Evolutionary conservation across 257 asterid genomes (phyloP).

Genomic region (Nemophila menziesii): DNA sequence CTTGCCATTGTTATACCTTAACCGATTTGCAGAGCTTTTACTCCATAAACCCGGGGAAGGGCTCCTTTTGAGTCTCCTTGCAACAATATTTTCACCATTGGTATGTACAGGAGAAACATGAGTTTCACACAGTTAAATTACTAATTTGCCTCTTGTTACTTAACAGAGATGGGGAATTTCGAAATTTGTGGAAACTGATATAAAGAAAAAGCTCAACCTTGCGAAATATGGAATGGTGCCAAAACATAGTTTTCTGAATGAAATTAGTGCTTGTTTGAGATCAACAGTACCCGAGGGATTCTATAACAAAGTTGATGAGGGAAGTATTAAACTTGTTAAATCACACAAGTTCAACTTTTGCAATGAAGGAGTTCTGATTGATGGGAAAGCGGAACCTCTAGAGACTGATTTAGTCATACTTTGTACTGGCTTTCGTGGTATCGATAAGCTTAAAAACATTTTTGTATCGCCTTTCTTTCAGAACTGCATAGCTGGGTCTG

Average conservation of each 20-base stretch:
- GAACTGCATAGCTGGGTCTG: constrained; percentile 15
- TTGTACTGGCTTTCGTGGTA: constrained; percentile 39
- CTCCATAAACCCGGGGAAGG: constrained; percentile 42
- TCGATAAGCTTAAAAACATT: constrained; percentile 24
- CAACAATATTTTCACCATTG: constrained; percentile 34
- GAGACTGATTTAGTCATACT: constrained; percentile 31
- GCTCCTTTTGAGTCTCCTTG: constrained; percentile 26
- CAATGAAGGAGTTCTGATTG: constrained; percentile 26
- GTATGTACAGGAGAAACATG: constrained; percentile 8
- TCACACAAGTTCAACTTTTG: constrained; percentile 22
- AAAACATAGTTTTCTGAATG: constrained; percentile 24
- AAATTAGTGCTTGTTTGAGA: constrained; percentile 19
- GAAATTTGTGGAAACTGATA: constrained; percentile 27
- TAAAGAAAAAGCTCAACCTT: constrained; percentile 23
- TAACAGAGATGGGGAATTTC: constrained; percentile 39
- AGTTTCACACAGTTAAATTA: neutral
- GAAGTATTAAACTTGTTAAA: constrained; percentile 35
- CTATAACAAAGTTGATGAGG: constrained; percentile 34
- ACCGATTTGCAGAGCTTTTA: constrained; percentile 35
- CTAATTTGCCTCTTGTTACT: neutral
- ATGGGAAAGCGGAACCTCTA: constrained; percentile 12
- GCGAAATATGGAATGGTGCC: constrained; percentile 29
- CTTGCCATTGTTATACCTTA: constrained; percentile 18
- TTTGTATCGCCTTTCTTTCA: constrained; percentile 21
- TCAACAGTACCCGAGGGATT: constrained; percentile 33